Conservation (phyloP, 1,284 basidiomycete genomes). For the Ustilago xerochloae region DNA sequence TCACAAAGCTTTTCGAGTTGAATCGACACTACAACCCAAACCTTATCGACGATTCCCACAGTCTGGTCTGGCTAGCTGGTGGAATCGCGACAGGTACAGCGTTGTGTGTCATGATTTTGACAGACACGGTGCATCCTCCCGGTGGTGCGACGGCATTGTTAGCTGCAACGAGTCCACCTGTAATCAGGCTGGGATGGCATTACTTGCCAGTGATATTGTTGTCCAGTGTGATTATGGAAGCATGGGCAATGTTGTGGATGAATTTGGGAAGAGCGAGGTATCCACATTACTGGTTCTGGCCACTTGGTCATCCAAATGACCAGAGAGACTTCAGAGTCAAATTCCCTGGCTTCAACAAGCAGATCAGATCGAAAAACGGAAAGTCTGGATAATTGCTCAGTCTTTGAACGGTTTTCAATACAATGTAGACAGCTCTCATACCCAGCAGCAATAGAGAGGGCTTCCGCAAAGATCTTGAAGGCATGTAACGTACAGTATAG, state of each 20-base stretch:
- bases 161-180: conserved; percentile 40
- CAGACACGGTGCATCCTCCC: conserved; percentile 53
- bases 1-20: conserved; percentile 54
- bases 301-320: conserved; percentile 16
- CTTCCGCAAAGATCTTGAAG: too few species aligned
- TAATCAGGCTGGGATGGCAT: conserved; percentile 44
- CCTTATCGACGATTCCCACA: conserved; percentile 34
- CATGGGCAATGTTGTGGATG: conserved; percentile 54
- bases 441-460: too few species aligned
- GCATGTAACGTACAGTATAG: too few species aligned
- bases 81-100: conserved; percentile 40
- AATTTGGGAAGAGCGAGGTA: conserved; percentile 40
- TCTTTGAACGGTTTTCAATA: too few species aligned
- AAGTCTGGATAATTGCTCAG: neutral
- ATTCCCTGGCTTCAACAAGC: conserved; percentile 14
- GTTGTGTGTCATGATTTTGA: conserved; percentile 45
- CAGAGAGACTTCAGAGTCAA: conserved; percentile 24
- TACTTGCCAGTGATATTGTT: conserved; percentile 48
- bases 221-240: conserved; percentile 44
- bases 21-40: conserved; percentile 43
- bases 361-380: neutral
- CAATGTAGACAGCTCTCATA: too few species aligned
- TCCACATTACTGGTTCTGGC: conserved; percentile 41
- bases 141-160: conserved; percentile 51
- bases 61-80: conserved; percentile 53